Evolutionary conservation across 2,329 filamentous ascomycete genomes (phyloP).

Genomic region (Pseudopithomyces maydicus): DNA sequence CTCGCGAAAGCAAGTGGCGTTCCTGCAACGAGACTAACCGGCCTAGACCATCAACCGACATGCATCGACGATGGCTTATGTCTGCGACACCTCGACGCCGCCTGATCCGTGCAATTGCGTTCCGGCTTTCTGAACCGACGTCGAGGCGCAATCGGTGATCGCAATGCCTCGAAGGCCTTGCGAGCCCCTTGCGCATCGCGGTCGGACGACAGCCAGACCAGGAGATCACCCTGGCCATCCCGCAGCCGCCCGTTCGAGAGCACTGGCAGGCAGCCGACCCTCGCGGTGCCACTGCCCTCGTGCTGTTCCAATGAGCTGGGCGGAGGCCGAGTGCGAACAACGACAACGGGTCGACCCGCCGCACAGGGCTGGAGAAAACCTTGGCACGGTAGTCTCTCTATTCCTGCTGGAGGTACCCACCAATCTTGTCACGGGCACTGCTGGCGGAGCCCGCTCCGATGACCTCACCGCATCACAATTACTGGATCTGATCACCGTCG

Average conservation of each 20-base stretch:
- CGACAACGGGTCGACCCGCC: constrained; percentile 5
- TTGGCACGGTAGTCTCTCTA: not conserved
- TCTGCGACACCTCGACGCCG: constrained; percentile 1
- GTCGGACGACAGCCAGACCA: not conserved
- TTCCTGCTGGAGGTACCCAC: not conserved
- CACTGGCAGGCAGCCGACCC: not conserved
- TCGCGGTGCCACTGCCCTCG: not conserved
- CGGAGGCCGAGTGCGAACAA: not conserved
- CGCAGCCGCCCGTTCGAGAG: no score
- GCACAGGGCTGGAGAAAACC: constrained; percentile 1
- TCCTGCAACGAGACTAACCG: not conserved
- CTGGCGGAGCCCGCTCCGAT: not conserved
- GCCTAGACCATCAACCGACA: constrained; percentile 11
- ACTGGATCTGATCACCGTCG: not conserved
- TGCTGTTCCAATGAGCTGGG: not conserved
- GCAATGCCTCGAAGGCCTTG: not conserved
- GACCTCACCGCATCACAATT: constrained; percentile 6
- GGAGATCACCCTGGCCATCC: no score
- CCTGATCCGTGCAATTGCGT: not conserved
- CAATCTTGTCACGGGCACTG: not conserved
- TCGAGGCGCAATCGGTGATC: not conserved
- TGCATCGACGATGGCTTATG: constrained; percentile 10
- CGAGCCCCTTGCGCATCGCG: not conserved
- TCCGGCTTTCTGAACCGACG: not conserved
- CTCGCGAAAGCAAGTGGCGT: constrained; percentile 5